Percentiles rank a stretch among this genome's conserved stretches.
phyloP scores from a whole-genome alignment of 139 green algal species.

The Chloropicon primus region DNA sequence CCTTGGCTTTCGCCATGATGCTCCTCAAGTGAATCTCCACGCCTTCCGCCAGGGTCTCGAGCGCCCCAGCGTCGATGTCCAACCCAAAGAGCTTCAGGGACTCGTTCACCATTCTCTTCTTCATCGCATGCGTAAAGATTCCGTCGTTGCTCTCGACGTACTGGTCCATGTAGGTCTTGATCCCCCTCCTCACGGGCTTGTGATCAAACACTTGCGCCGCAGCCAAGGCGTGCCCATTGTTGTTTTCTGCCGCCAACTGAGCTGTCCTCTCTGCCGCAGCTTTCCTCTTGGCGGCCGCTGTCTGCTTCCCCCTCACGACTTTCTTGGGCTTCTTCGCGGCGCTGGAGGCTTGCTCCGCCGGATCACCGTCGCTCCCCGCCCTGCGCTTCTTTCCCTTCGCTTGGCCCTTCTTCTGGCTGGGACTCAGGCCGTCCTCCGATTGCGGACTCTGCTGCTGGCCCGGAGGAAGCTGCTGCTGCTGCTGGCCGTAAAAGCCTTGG shows the following conservation, averaged over 20 bases:
- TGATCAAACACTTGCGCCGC: too few species aligned
- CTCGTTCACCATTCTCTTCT: background rate
- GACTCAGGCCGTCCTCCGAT: background rate
- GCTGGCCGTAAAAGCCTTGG: background rate
- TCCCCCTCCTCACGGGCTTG: too few species aligned
- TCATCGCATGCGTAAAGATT: background rate
- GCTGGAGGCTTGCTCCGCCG: background rate
- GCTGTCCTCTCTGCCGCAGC: background rate
- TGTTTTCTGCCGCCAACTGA: too few species aligned
- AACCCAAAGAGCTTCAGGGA: background rate
- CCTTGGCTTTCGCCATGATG: background rate
- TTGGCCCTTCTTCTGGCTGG: background rate
- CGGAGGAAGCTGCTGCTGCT: background rate
- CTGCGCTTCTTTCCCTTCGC: background rate
- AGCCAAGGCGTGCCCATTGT: too few species aligned
- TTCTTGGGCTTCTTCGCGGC: background rate
- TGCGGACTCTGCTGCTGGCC: background rate
- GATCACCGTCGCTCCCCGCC: background rate
- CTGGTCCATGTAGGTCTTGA: background rate
- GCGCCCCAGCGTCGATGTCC: background rate
- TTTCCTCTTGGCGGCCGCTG: background rate
- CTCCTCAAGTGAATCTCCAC: background rate
- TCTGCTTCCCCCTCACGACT: background rate
- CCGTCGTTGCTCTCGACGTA: background rate
- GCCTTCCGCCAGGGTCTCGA: background rate